Evolutionary conservation across 2,329 filamentous ascomycete genomes (phyloP).

Genomic region (Apiospora pterosperma): DNA sequence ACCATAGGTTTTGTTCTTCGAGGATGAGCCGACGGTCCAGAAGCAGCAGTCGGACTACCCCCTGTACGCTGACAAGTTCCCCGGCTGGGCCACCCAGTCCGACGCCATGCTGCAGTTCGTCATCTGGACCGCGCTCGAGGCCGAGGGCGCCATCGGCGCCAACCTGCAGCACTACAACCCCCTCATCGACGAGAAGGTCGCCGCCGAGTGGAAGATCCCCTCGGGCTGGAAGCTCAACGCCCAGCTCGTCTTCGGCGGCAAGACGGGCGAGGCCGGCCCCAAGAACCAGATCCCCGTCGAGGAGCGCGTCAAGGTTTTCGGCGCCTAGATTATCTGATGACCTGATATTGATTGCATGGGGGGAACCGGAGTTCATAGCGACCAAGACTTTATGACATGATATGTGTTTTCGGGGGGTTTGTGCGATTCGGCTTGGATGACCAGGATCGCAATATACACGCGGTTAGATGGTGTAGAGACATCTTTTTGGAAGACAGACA

Average conservation of each 20-base stretch:
- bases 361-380: not conserved
- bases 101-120: conserved; percentile 79
- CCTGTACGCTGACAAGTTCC: conserved; percentile 76
- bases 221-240: conserved; percentile 72
- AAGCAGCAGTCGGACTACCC: conserved; percentile 66
- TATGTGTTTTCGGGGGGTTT: not conserved
- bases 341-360: conserved; percentile 8
- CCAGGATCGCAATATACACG: not conserved
- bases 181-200: conserved; percentile 71
- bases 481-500: not conserved
- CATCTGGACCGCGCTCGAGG: conserved; percentile 78
- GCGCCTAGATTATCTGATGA: conserved; percentile 34
- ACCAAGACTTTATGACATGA: not conserved
- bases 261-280: conserved; percentile 51
- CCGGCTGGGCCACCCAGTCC: conserved; percentile 71
- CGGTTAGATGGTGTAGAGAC: not conserved
- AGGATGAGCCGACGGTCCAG: conserved; percentile 67
- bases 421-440: too few relatives aligned
- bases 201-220: conserved; percentile 66
- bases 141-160: conserved; percentile 54
- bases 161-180: conserved; percentile 60
- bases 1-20: conserved; percentile 74
- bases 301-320: conserved; percentile 64
- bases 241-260: conserved; percentile 80
- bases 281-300: conserved; percentile 65